These are phyloP conservation scores for Persicaria maculosa DNA, from an alignment of 148 eudicot genomes.

Conservation along the genomic window DNA sequence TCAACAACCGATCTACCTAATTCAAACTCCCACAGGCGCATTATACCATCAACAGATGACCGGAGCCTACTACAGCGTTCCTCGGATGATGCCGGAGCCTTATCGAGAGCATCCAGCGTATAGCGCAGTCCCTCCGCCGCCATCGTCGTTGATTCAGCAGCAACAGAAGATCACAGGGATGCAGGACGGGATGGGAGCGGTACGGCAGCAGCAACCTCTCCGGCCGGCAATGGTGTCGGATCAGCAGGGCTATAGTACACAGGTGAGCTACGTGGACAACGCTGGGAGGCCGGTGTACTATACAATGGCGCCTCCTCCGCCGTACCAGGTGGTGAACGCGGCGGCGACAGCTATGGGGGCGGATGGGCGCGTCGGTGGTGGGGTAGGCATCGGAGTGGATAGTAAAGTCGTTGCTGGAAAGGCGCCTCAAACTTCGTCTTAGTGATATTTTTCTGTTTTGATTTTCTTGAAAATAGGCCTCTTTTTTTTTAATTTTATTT, in stretches of 20 bases:
- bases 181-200: slow-evolving; percentile 1
- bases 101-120: not conserved
- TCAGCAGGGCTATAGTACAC: not conserved
- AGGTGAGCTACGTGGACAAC: not conserved
- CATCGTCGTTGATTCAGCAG: not conserved
- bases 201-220: not conserved
- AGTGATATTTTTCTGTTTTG: not conserved
- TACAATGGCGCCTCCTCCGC: not conserved
- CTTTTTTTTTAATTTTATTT: too few species aligned
- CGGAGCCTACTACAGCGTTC: not conserved
- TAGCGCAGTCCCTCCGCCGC: not conserved
- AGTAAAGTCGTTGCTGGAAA: not conserved
- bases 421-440: not conserved
- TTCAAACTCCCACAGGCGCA: slow-evolving; percentile 18
- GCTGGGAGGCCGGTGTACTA: slow-evolving; percentile 6
- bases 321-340: not conserved
- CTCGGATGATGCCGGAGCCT: not conserved
- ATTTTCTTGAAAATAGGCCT: not conserved
- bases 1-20: slow-evolving; percentile 57
- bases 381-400: not conserved
- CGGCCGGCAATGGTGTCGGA: not conserved
- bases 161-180: not conserved
- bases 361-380: not conserved
- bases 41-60: not conserved
- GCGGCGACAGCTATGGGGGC: not conserved